Conservation (phyloP, 208 protist species). For the Trichomonas vaginalis region DNA sequence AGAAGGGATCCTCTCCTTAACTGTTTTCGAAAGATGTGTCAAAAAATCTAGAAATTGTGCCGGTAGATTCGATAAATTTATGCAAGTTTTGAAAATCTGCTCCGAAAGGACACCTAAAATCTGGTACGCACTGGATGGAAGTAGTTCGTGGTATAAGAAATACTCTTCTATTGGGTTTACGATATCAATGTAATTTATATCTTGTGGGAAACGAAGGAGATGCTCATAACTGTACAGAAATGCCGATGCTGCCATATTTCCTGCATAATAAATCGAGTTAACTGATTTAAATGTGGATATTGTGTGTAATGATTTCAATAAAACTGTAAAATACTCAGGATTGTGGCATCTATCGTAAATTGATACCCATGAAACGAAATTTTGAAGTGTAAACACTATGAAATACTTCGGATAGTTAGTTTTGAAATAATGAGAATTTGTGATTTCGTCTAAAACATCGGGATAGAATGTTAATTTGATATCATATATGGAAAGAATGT, state of each 20-base stretch:
- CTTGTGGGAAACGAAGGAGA: not conserved
- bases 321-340: not conserved
- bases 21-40: not conserved
- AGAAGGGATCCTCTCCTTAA: not conserved
- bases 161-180: not conserved
- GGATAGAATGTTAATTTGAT: not conserved
- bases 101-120: not conserved
- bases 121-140: not conserved
- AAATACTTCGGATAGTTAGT: not conserved
- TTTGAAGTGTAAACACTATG: not conserved
- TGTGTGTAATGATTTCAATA: not conserved
- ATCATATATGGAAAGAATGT: not conserved
- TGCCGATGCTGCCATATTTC: not conserved
- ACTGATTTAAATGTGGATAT: not conserved
- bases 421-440: not conserved
- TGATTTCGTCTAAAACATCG: not conserved
- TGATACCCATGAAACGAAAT: not conserved
- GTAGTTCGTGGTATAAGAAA: not conserved
- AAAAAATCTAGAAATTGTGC: not conserved
- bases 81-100: not conserved
- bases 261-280: not conserved
- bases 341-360: not conserved
- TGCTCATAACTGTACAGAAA: not conserved
- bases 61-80: not conserved
- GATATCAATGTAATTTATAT: not conserved